These are phyloP conservation scores for Fomitiporia mediterranea DNA, from an alignment of 1,284 basidiomycete genomes.

Conservation along the genomic window DNA sequence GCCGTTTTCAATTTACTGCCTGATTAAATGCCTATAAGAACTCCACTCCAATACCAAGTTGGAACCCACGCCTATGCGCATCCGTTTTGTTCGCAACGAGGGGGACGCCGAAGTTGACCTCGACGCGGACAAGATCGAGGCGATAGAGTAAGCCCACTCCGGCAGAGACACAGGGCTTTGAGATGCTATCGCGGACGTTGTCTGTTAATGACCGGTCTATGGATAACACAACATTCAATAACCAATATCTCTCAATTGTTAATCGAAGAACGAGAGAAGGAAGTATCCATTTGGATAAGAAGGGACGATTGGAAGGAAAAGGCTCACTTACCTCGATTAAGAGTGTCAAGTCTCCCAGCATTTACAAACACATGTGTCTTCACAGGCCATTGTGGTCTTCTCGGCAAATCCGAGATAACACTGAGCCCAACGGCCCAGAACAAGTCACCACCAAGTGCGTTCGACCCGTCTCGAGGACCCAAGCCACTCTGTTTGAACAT, in stretches of 20 bases:
- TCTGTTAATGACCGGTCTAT: constrained; percentile 38
- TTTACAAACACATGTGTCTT: constrained; percentile 87
- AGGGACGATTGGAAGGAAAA: too few relatives aligned
- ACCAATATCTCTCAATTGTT: neutral
- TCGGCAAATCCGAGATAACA: constrained; percentile 76
- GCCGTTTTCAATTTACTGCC: too few relatives aligned
- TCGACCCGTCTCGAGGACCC: constrained; percentile 72
- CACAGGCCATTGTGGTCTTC: constrained; percentile 81
- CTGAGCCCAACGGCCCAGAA: constrained; percentile 84
- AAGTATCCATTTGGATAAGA: too few relatives aligned
- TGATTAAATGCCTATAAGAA: constrained; percentile 48
- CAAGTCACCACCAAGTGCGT: constrained; percentile 87
- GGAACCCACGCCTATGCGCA: constrained; percentile 74
- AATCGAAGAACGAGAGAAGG: constrained; percentile 3
- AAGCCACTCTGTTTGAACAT: constrained; percentile 84
- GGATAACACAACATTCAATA: neutral
- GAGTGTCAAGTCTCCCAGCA: constrained; percentile 73
- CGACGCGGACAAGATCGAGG: constrained; percentile 80
- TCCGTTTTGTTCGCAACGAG: constrained; percentile 78
- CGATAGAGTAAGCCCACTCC: constrained; percentile 91
- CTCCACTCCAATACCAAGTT: constrained; percentile 90
- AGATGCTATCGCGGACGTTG: constrained; percentile 35
- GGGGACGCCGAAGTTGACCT: constrained; percentile 91
- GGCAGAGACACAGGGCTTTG: constrained; percentile 66
- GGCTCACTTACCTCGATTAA: constrained; percentile 46